Evolutionary conservation across 1,284 basidiomycete genomes (phyloP).

Genomic region (Apiotrichum sp.): DNA sequence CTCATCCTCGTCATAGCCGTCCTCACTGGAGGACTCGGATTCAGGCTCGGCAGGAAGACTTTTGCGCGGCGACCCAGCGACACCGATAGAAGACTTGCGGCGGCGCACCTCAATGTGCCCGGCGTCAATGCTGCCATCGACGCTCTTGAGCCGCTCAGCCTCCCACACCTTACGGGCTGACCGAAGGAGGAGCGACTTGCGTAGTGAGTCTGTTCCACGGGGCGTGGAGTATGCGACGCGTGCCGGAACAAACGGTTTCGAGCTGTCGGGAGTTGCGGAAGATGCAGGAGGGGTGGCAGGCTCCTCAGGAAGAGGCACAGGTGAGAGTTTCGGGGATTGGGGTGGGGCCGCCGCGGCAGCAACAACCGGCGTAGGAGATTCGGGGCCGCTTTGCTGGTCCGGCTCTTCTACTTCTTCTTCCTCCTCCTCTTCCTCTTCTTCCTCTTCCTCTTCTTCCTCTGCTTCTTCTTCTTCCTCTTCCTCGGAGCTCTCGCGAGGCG

Average conservation of each 20-base stretch:
- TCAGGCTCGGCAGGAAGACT: constrained; percentile 15
- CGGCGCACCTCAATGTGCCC: constrained; percentile 26
- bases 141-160: constrained; percentile 23
- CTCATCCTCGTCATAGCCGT: constrained; percentile 9
- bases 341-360: neutral
- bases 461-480: constrained; percentile 1
- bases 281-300: neutral
- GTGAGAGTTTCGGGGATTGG: neutral
- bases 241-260: constrained; percentile 16
- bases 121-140: constrained; percentile 34
- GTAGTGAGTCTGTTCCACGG: constrained; percentile 28
- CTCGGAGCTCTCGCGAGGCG: neutral
- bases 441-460: constrained; percentile 3
- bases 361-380: no score
- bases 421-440: constrained; percentile 1
- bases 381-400: no score
- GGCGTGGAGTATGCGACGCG: constrained; percentile 32
- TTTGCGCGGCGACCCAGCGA: constrained; percentile 17
- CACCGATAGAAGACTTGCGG: constrained; percentile 25
- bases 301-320: neutral
- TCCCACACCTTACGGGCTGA: constrained; percentile 42
- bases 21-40: constrained; percentile 12
- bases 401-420: neutral
- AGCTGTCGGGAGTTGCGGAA: neutral
- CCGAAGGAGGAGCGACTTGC: constrained; percentile 37